Conservation (phyloP, 2,329 filamentous ascomycete genomes). For the Aspergillaceae sp. region DNA sequence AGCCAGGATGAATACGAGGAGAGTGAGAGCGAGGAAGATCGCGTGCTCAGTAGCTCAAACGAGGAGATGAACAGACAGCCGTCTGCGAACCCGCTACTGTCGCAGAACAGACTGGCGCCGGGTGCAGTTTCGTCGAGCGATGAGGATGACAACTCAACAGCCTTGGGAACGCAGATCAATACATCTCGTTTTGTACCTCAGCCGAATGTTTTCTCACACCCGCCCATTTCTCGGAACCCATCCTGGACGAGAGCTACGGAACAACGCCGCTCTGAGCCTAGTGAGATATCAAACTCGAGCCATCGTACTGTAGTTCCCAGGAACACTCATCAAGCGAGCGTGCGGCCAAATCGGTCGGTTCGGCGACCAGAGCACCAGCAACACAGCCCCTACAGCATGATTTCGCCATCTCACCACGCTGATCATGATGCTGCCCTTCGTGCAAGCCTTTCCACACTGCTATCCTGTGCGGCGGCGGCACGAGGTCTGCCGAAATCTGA, state of each 20-base stretch:
- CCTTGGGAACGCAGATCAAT: slow-evolving; percentile 58
- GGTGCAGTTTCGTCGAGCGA: slow-evolving; percentile 31
- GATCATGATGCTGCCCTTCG: slow-evolving; percentile 90
- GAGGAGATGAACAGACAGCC: slow-evolving; percentile 42
- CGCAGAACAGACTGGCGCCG: slow-evolving; percentile 17
- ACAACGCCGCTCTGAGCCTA: slow-evolving; percentile 43
- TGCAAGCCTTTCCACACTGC: slow-evolving; percentile 84
- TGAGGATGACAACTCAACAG: slow-evolving; percentile 73
- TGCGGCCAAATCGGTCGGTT: slow-evolving; percentile 21
- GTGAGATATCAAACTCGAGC: slow-evolving; percentile 32
- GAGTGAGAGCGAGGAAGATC: slow-evolving; percentile 82
- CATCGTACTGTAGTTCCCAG: slow-evolving; percentile 26
- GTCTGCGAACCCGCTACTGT: slow-evolving; percentile 14
- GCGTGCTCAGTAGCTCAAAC: slow-evolving; percentile 55
- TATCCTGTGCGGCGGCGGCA: slow-evolving; percentile 90
- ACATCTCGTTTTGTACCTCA: slow-evolving; percentile 64
- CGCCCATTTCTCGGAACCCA: slow-evolving; percentile 49
- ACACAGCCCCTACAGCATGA: slow-evolving; percentile 56
- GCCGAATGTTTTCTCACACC: slow-evolving; percentile 86
- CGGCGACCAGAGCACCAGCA: slow-evolving; percentile 29
- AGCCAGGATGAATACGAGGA: slow-evolving; percentile 94
- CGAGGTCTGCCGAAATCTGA: slow-evolving; percentile 63
- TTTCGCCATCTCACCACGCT: slow-evolving; percentile 66
- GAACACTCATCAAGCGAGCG: slow-evolving; percentile 31
- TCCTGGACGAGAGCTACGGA: slow-evolving; percentile 32